phyloP scores from a whole-genome alignment of 164 flowering plant genomes.

The Nymphaea colorata region DNA sequence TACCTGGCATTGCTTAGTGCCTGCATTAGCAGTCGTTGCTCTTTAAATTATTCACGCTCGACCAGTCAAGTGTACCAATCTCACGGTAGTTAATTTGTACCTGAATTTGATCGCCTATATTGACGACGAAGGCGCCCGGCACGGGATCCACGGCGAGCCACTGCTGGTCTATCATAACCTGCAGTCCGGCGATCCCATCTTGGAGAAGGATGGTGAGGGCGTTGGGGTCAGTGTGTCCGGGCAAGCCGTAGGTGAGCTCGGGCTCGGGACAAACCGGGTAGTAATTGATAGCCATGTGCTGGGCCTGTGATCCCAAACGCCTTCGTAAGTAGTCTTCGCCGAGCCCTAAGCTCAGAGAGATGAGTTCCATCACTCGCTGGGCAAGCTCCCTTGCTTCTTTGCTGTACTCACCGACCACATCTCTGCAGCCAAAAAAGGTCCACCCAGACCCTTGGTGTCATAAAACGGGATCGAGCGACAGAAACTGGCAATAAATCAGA shows the following conservation, averaged over 20 bases:
- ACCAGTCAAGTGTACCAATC: background rate
- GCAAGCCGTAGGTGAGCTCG: constrained; percentile 8
- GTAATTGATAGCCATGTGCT: constrained; percentile 32
- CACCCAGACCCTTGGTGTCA: background rate
- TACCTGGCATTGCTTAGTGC: constrained; percentile 69
- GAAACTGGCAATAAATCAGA: too few relatives aligned
- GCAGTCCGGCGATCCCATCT: constrained; percentile 62
- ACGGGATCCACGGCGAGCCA: constrained; percentile 66
- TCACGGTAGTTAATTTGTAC: constrained; percentile 13
- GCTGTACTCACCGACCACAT: constrained; percentile 33
- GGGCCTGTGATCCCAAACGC: constrained; percentile 64
- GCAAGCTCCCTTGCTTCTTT: constrained; percentile 50
- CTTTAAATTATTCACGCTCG: background rate
- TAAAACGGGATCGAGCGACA: too few relatives aligned
- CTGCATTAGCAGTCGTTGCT: constrained; percentile 16
- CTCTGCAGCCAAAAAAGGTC: constrained; percentile 3
- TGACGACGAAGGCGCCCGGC: constrained; percentile 60
- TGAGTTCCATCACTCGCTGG: constrained; percentile 32
- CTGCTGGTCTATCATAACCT: constrained; percentile 48
- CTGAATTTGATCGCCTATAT: constrained; percentile 83
- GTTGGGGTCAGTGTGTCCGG: constrained; percentile 10
- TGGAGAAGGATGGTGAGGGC: constrained; percentile 5
- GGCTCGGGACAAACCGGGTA: constrained; percentile 12
- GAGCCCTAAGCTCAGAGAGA: constrained; percentile 73
- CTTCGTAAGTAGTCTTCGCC: constrained; percentile 38